These are phyloP conservation scores for Backusella tuberculispora DNA, from an alignment of 192 early-diverging fungal genomes.

Conservation along the genomic window DNA sequence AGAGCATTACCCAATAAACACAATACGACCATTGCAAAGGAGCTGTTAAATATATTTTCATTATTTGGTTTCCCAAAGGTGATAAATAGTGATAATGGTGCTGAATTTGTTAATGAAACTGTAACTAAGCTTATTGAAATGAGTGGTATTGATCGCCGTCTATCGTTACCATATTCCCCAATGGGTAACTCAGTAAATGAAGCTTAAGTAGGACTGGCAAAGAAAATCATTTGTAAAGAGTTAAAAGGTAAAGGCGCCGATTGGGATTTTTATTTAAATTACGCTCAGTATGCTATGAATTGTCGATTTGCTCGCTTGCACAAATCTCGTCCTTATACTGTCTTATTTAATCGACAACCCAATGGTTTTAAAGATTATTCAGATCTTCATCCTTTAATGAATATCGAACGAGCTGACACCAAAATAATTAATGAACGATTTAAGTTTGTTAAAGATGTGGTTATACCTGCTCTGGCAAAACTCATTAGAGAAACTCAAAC, in stretches of 20 bases:
- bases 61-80: slow-evolving; percentile 16
- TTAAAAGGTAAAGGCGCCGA: neutral
- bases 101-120: neutral
- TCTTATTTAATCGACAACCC: neutral
- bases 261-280: slow-evolving; percentile 8
- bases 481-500: neutral
- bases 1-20: slow-evolving; percentile 6
- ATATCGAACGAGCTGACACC: too few relatives aligned
- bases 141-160: neutral
- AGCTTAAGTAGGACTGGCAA: neutral
- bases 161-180: slow-evolving; percentile 13
- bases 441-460: too few relatives aligned
- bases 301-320: neutral
- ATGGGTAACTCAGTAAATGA: slow-evolving; percentile 14
- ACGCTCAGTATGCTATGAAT: neutral
- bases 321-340: neutral
- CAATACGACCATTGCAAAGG: slow-evolving; percentile 5
- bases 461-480: too few relatives aligned
- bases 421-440: too few relatives aligned
- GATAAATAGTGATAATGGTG: neutral
- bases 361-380: slow-evolving; percentile 10
- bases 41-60: neutral
- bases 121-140: neutral
- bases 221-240: neutral
- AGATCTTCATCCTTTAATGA: neutral